A percentile compares a stretch with the other conserved stretches of the same genome.
phyloP scores from a whole-genome alignment of 1,139 yeast genomes.

The Saccharomyces hybrid region DNA sequence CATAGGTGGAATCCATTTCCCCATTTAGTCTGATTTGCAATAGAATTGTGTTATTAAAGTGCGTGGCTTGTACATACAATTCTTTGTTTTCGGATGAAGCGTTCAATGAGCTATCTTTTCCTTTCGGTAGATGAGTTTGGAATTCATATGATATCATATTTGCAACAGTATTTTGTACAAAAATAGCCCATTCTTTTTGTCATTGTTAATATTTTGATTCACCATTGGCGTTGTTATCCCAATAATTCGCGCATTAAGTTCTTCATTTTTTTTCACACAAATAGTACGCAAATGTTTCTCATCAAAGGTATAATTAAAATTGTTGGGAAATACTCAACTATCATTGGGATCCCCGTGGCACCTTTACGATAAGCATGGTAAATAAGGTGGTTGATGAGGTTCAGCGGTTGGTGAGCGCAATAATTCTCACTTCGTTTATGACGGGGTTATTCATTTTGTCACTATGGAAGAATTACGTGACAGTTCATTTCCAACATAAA shows the following conservation, averaged over 20 bases:
- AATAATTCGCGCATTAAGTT: neutral
- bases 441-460: conserved; percentile 24
- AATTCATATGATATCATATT: neutral
- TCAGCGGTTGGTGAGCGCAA: conserved; percentile 11
- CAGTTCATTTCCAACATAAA: conserved; percentile 19
- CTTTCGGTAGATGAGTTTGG: neutral
- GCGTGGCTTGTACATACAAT: conserved; percentile 13
- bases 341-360: neutral
- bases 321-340: neutral
- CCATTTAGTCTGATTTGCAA: conserved; percentile 35
- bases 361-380: conserved; percentile 4
- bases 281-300: neutral
- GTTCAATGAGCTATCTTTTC: neutral
- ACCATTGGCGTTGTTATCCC: neutral
- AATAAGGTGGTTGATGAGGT: conserved; percentile 1
- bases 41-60: conserved; percentile 30
- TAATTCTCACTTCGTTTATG: conserved; percentile 18
- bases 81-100: neutral
- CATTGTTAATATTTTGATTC: neutral
- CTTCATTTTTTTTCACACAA: neutral
- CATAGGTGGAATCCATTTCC: conserved; percentile 37
- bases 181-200: neutral
- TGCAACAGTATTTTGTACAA: neutral
- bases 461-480: conserved; percentile 25
- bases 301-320: neutral